phyloP scores from a whole-genome alignment of 805 yeast species.

The Metschnikowia santaceciliae region DNA sequence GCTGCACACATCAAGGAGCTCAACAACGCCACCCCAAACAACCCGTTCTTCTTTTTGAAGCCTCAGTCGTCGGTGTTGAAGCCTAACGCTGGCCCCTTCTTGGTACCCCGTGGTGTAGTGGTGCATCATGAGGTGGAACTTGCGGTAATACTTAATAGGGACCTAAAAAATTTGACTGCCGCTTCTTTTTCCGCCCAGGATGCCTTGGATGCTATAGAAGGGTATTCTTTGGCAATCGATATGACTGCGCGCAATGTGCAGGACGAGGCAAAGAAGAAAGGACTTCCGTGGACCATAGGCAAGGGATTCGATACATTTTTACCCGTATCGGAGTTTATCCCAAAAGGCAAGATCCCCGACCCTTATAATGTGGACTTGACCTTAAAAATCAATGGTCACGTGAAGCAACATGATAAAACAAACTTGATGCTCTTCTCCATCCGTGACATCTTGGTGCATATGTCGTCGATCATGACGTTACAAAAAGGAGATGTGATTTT shows the following conservation, averaged over 20 bases:
- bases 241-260: constrained; percentile 96
- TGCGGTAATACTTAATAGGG: constrained; percentile 69
- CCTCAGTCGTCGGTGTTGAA: constrained; percentile 75
- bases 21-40: constrained; percentile 73
- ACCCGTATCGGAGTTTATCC: constrained; percentile 76
- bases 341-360: constrained; percentile 61
- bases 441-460: constrained; percentile 70
- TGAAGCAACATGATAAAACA: constrained; percentile 71
- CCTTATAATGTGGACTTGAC: constrained; percentile 67
- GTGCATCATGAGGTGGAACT: constrained; percentile 94
- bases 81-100: constrained; percentile 64
- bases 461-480: constrained; percentile 87
- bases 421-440: constrained; percentile 84
- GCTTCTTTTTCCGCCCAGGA: constrained; percentile 58
- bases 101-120: constrained; percentile 73
- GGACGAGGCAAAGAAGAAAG: constrained; percentile 88
- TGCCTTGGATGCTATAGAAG: constrained; percentile 75
- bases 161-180: constrained; percentile 53
- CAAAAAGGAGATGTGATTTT: constrained; percentile 86
- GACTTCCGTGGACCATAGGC: constrained; percentile 94
- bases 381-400: constrained; percentile 66
- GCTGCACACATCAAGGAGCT: constrained; percentile 94
- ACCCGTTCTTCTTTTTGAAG: constrained; percentile 90
- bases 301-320: constrained; percentile 96
- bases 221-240: constrained; percentile 87